Percentiles rank a stretch among this genome's conserved stretches.
Conservation (phyloP, 148 eudicot species). For the Selenicereus undatus region DNA sequence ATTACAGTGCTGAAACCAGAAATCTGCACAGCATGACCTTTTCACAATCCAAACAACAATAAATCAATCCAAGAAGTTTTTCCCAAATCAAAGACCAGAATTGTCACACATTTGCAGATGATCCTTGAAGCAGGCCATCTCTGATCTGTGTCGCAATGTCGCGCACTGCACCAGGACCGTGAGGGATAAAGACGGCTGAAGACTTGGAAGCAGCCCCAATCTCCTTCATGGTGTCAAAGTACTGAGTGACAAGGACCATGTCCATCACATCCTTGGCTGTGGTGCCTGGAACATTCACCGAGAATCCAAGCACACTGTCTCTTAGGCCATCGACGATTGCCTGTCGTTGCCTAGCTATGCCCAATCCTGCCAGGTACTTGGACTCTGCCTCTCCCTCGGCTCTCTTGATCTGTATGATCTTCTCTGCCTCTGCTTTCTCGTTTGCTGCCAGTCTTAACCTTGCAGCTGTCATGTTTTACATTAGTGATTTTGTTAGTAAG, state of each 20-base stretch:
- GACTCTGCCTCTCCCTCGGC: conserved; percentile 46
- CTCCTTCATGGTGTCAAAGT: conserved; percentile 48
- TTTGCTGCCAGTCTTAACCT: conserved; percentile 36
- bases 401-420: conserved; percentile 39
- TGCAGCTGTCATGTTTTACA: conserved; percentile 25
- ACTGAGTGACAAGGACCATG: conserved; percentile 42
- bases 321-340: conserved; percentile 42
- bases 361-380: conserved; percentile 38
- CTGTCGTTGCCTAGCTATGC: conserved; percentile 42
- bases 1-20: background rate
- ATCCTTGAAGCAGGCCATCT: conserved; percentile 40
- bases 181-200: conserved; percentile 42
- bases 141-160: conserved; percentile 41
- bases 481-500: background rate
- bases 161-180: conserved; percentile 43
- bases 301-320: conserved; percentile 39
- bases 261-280: conserved; percentile 45
- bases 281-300: conserved; percentile 34
- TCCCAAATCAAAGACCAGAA: background rate
- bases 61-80: background rate
- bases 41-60: background rate
- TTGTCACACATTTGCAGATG: background rate
- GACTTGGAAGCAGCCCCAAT: conserved; percentile 41
- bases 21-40: background rate
- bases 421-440: conserved; percentile 42